A percentile compares a stretch with the other conserved stretches of the same genome.
Evolutionary conservation across 108 stramenopile species (phyloP).

Genomic region (Skeletonema menzelii): DNA sequence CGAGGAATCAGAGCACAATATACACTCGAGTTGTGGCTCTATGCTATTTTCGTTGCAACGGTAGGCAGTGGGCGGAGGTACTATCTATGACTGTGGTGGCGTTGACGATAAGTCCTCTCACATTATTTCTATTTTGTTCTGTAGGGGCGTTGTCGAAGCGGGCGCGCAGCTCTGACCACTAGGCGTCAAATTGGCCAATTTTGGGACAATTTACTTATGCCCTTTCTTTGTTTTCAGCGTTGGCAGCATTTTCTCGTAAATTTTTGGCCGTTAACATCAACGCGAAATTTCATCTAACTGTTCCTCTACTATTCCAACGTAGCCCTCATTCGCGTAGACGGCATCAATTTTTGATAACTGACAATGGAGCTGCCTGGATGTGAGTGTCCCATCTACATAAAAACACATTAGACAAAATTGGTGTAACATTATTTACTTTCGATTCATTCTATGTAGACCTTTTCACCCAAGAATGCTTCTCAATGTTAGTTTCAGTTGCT

Average conservation of each 20-base stretch:
- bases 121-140: background rate
- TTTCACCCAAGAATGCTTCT: conserved; percentile 39
- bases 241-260: background rate
- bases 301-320: background rate
- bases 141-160: background rate
- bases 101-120: background rate
- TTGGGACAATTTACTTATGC: background rate
- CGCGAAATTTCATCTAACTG: background rate
- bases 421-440: no score
- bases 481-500: conserved; percentile 48
- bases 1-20: background rate
- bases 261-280: background rate
- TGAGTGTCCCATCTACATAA: no score
- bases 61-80: background rate
- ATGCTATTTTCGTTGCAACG: background rate
- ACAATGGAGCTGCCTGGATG: no score
- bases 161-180: background rate
- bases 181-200: background rate
- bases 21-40: background rate
- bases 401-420: no score
- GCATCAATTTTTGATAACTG: no score
- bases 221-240: background rate
- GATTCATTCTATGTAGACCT: background rate
- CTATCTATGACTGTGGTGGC: background rate
- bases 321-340: no score